Percentiles rank a stretch among this genome's conserved stretches.
Evolutionary conservation across 768 basidiomycete species (phyloP).

Genomic region (Suillus bovinus): DNA sequence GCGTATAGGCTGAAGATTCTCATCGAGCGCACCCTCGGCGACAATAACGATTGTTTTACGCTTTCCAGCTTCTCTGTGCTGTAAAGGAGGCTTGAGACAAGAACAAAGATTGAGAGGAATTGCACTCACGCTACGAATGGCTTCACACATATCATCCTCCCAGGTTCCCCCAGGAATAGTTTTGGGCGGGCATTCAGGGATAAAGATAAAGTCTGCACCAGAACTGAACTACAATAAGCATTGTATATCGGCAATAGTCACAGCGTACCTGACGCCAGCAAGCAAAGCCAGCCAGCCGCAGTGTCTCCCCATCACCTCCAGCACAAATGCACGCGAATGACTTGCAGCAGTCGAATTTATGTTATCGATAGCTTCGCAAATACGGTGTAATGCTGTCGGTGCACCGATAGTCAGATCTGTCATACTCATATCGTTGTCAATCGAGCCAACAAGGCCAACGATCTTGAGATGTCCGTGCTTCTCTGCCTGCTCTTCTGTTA

Average conservation of each 20-base stretch:
- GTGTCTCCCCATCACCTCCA: constrained; percentile 99
- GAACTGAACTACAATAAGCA: constrained; percentile 44
- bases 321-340: constrained; percentile 95
- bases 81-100: constrained; percentile 6
- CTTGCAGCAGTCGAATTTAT: constrained; percentile 96
- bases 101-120: neutral
- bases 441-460: constrained; percentile 97
- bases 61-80: constrained; percentile 93
- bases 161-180: constrained; percentile 54
- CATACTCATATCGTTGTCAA: constrained; percentile 99
- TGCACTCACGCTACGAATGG: constrained; percentile 68
- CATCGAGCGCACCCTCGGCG: constrained; percentile 93
- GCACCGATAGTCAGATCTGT: constrained; percentile 98
- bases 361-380: constrained; percentile 97
- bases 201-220: constrained; percentile 97
- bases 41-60: constrained; percentile 98
- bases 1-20: constrained; percentile 85
- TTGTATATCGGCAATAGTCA: neutral
- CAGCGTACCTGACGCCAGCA: constrained; percentile 81
- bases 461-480: constrained; percentile 85
- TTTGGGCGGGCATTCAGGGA: constrained; percentile 89
- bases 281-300: constrained; percentile 98
- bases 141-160: constrained; percentile 90
- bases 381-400: constrained; percentile 91
- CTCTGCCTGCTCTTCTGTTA: constrained; percentile 71